A percentile compares a stretch with the other conserved stretches of the same genome.
phyloP scores from a whole-genome alignment of 371 early-diverging fungal genomes.

The Furculomyces boomerangus region DNA sequence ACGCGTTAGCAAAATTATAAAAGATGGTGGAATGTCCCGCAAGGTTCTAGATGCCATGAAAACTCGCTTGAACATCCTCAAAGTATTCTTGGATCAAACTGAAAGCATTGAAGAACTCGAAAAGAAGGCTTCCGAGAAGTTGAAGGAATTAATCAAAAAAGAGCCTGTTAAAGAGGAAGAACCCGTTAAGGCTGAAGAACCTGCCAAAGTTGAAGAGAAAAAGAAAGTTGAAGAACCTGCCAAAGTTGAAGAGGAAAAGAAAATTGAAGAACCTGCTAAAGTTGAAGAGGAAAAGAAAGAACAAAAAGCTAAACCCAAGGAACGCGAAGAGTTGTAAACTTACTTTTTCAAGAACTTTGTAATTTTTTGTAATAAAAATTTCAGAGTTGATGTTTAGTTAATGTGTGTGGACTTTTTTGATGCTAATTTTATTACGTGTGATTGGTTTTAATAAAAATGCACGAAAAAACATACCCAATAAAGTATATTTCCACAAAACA shows the following conservation, averaged over 20 bases:
- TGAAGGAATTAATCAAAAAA: constrained; percentile 5
- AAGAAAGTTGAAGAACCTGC: no score
- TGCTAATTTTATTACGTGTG: no score
- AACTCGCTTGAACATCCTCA: constrained; percentile 34
- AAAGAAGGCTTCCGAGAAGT: constrained; percentile 22
- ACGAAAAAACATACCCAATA: no score
- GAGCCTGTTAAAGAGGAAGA: not conserved
- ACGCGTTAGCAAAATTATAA: constrained; percentile 28
- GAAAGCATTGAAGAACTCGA: constrained; percentile 11
- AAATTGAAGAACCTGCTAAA: not conserved
- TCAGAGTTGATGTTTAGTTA: no score
- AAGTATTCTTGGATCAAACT: constrained; percentile 17
- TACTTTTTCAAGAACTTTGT: no score
- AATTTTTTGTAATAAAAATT: no score
- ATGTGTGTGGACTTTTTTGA: no score
- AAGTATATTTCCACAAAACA: no score
- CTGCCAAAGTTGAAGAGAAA: no score
- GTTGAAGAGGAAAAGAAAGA: constrained; percentile 21
- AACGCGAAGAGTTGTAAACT: no score
- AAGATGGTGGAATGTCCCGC: constrained; percentile 22
- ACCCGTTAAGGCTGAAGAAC: not conserved
- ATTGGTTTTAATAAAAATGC: no score
- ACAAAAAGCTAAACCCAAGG: not conserved
- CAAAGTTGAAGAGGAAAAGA: constrained; percentile 13
- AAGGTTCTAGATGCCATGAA: constrained; percentile 30